A percentile compares a stretch with the other conserved stretches of the same genome.
Conservation (phyloP, 192 early-diverging fungal genomes). For the Haplosporangium gracile region DNA sequence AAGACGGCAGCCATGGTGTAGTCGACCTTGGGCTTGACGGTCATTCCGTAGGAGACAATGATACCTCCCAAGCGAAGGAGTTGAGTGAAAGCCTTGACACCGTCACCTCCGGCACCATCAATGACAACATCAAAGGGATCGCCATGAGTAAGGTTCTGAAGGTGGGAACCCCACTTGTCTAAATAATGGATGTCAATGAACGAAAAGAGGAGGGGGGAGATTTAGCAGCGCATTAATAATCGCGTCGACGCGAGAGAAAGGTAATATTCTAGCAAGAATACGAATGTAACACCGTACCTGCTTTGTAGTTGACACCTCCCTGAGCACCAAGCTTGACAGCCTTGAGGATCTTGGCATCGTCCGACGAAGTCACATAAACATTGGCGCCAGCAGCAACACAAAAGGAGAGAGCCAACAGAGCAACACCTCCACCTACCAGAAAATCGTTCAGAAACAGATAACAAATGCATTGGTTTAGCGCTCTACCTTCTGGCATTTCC, state of each 20-base stretch:
- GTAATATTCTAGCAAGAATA: background rate
- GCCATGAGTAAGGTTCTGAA: conserved; percentile 55
- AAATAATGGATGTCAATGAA: background rate
- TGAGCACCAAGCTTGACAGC: conserved; percentile 74
- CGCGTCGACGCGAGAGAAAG: background rate
- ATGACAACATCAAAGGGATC: conserved; percentile 66
- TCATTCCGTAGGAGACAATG: conserved; percentile 73
- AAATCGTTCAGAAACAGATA: background rate
- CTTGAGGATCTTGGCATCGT: conserved; percentile 69
- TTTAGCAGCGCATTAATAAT: background rate
- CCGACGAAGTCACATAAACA: conserved; percentile 79
- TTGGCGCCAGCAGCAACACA: conserved; percentile 74
- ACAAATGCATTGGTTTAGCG: background rate
- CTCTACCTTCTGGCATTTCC: background rate
- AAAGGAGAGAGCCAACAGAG: conserved; percentile 75
- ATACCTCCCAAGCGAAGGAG: conserved; percentile 66
- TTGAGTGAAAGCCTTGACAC: conserved; percentile 54
- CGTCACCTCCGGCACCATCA: conserved; percentile 76
- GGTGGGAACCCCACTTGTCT: conserved; percentile 64
- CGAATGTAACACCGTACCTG: conserved; percentile 47
- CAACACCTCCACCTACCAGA: conserved; percentile 73
- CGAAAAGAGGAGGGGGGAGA: background rate
- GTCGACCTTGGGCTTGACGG: conserved; percentile 56
- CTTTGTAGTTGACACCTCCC: conserved; percentile 79
- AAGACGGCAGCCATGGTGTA: conserved; percentile 64